Evolutionary conservation across 257 asterid species (phyloP), one percentile per base, ranked within the genome.

Genomic region (Capsicum chinense): DNA sequence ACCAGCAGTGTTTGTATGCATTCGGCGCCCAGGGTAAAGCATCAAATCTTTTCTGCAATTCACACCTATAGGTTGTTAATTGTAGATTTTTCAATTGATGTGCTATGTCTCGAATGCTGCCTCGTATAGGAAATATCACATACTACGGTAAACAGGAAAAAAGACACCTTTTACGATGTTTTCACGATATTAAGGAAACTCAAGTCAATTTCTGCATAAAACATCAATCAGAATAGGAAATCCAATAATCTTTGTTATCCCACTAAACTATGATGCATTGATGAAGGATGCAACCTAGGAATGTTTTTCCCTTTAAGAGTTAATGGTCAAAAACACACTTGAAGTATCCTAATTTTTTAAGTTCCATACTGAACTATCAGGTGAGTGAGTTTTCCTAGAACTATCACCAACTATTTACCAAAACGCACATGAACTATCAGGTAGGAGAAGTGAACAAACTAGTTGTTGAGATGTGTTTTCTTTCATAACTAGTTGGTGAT

Each of bases 11-110:
- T 79, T 94, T 83, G 92, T 94, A 90, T 94, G 98, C 92, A 90
- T 94, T 26, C 97, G 97, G 7, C 90, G 97, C 63, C 97, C 95
- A 1, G 98, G 98, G 98, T 94, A 92, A 81, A 86, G 44, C 50
- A 19, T 81, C 78, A 47, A 62, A 52, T 62, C 19, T 2, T 59
- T 81, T 70, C 85, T 68, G 59, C 59, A 50, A 33, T 56, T 52
- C n/a, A 78, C 4, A 54, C 33, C 50, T 26, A 33, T 78, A 54
- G 33, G 19, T 78, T 26, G 9, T 78, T 7, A 78, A 54, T 14
- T 54, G 48, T 78, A 54, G 33, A 47, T 78, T 39, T 39, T 39
- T 39, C 50, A 26, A 35, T 26, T 56, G 26, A 6, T 8, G 44
- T 0, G 0, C 81, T 76, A 21, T 54, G 64, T 54, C 33, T 26